Evolutionary conservation across 371 early-diverging fungal species (phyloP), one percentile per base, ranked within the genome.

Genomic region (Phascolomyces articulosus): DNA sequence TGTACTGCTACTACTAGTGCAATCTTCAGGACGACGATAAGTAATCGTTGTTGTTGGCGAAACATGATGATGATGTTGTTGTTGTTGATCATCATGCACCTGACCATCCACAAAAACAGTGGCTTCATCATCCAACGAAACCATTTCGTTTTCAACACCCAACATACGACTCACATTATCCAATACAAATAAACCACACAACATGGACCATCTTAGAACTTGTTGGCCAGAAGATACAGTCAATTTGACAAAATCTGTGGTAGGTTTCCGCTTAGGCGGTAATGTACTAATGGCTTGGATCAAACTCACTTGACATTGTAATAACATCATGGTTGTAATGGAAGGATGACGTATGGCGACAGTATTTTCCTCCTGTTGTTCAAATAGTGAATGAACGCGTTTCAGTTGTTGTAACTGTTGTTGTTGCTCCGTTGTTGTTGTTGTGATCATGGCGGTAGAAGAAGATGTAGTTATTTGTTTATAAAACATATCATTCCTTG

Each of bases 91-190:
- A 51, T 24, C 51, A 24, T 51, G 7, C 51, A 51, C 24, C 23
- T 51, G 51, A 51, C 24, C 51, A 15, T 51, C 51, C 20, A 24
- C 51, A 51, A 51, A 51, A n/a, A 51, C 26, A 9, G 51, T 51
- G 23, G 51, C 20, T 6, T 51, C 51, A 23, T 51, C 51, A 51
- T 51, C 24, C 18, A 75, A 40, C 28, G 26, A 34, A 20, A 24
- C 56, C 70, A 78, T 71, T 60, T 79, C 79, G 13, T 60, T 20
- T 18, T 79, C 74, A 4, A 79, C 70, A 40, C 71, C 61, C 7
- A 79, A 51, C 20, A 65, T 23, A 24, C 68, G 72, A n/a, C 76
- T 66, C 4, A 79, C 59, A 57, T 69, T 71, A 44, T 79, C 76
- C 2, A 79, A 40, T 2, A 79, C 54, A 8, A 72, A 48, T 0